These are phyloP conservation scores for Dujonia santamariae DNA, from an alignment of 1,139 yeast species.

Conservation along the genomic window DNA sequence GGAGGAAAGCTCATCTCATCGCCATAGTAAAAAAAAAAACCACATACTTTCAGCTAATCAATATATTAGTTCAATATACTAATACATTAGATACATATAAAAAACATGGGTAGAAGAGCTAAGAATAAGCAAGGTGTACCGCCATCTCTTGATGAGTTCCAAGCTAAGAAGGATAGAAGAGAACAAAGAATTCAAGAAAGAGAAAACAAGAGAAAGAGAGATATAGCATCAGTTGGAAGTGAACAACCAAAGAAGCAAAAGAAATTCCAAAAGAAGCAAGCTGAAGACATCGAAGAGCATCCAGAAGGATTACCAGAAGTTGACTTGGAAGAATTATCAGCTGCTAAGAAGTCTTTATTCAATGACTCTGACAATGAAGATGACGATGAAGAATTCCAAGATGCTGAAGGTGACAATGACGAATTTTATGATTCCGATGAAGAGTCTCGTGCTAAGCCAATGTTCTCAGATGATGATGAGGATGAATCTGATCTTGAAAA, in stretches of 20 bases:
- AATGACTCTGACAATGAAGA: slow-evolving; percentile 45
- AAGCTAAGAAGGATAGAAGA: slow-evolving; percentile 52
- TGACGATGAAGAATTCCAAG: slow-evolving; percentile 38
- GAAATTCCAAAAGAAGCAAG: slow-evolving; percentile 15
- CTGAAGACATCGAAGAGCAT: slow-evolving; percentile 35
- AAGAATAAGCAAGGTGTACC: slow-evolving; percentile 90
- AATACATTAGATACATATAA: neutral
- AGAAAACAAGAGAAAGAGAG: slow-evolving; percentile 18
- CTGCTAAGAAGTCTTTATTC: slow-evolving; percentile 71
- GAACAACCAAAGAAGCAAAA: slow-evolving; percentile 18
- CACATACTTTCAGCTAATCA: neutral
- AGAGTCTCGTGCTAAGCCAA: slow-evolving; percentile 59
- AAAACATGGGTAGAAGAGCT: slow-evolving; percentile 83
- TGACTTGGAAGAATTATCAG: slow-evolving; percentile 59
- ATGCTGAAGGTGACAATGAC: slow-evolving; percentile 45
- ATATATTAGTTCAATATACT: no score
- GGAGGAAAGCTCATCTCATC: slow-evolving; percentile 16
- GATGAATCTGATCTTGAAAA: slow-evolving; percentile 76
- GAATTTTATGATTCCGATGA: slow-evolving; percentile 53
- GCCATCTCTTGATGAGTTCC: slow-evolving; percentile 80
- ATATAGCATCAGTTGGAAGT: slow-evolving; percentile 12
- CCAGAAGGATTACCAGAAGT: slow-evolving; percentile 58
- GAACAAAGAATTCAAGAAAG: slow-evolving; percentile 29
- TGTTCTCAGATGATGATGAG: slow-evolving; percentile 79
- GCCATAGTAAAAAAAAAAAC: no score